Conservation (phyloP, 139 green algal species). For the Tetradesmus lagerheimii region DNA sequence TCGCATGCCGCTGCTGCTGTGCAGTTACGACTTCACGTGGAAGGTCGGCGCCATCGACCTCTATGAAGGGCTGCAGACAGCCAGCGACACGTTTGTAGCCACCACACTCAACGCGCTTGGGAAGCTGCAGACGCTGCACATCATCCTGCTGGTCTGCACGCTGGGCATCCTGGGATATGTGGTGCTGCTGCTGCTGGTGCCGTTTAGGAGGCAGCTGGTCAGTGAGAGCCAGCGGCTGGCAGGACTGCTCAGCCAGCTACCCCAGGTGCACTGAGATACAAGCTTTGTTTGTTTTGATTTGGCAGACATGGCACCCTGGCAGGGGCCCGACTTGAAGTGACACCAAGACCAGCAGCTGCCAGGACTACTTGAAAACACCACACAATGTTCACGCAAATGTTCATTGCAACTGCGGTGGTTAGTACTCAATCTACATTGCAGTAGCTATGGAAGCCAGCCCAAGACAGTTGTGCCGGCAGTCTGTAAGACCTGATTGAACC, state of each 20-base stretch:
- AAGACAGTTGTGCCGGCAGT: too few species aligned
- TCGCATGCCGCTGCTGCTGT: not conserved
- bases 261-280: not conserved
- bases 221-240: slow-evolving; percentile 33
- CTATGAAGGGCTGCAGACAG: slow-evolving; percentile 35
- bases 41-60: slow-evolving; percentile 8
- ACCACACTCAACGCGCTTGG: not conserved
- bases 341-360: too few species aligned
- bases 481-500: too few species aligned
- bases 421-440: too few species aligned
- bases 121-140: slow-evolving; percentile 17
- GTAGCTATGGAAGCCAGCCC: too few species aligned
- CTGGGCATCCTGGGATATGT: not conserved
- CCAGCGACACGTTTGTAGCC: slow-evolving; percentile 15
- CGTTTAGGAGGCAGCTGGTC: slow-evolving; percentile 18
- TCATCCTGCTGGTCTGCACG: slow-evolving; percentile 27
- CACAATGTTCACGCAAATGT: too few species aligned
- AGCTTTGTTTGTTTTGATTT: too few species aligned
- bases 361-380: too few species aligned
- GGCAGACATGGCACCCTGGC: too few species aligned
- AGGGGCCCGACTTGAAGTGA: too few species aligned
- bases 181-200: slow-evolving; percentile 19
- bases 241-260: slow-evolving; percentile 36
- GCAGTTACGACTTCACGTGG: slow-evolving; percentile 27
- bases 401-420: too few species aligned